phyloP scores from a whole-genome alignment of 495 filamentous ascomycete genomes.

The Parathielavia appendiculata region DNA sequence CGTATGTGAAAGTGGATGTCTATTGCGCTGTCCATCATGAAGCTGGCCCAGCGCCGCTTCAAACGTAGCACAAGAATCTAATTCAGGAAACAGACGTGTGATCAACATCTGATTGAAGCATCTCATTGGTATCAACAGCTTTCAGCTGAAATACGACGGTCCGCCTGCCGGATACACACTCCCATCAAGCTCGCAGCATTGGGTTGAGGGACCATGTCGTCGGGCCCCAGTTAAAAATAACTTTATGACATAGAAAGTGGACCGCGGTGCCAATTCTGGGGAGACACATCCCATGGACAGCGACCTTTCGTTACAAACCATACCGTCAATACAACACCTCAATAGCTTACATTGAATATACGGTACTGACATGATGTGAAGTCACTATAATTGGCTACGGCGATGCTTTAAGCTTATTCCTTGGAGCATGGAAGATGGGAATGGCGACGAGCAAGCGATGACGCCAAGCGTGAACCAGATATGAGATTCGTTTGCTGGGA shows the following conservation, averaged over 20 bases:
- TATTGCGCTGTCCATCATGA: no score
- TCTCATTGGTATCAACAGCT: conserved; percentile 16
- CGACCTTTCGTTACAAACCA: conserved; percentile 2
- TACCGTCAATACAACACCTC: no score
- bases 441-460: neutral
- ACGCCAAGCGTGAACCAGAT: neutral
- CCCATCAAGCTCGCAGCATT: conserved; percentile 6
- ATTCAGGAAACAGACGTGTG: conserved; percentile 20
- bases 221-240: conserved; percentile 19
- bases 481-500: no score
- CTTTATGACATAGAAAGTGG: neutral
- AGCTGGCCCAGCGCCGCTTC: conserved; percentile 1
- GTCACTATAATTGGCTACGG: conserved; percentile 7
- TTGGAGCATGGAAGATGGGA: neutral
- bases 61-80: conserved; percentile 16
- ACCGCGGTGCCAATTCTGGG: neutral
- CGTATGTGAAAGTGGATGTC: no score
- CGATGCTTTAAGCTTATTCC: conserved; percentile 20
- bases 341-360: no score
- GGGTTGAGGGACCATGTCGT: conserved; percentile 19
- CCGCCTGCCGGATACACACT: conserved; percentile 15
- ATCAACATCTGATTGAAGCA: neutral
- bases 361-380: neutral
- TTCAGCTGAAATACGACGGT: conserved; percentile 25
- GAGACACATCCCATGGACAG: neutral